phyloP scores from a whole-genome alignment of 2,329 filamentous ascomycete genomes.

The Alternaria atra region DNA sequence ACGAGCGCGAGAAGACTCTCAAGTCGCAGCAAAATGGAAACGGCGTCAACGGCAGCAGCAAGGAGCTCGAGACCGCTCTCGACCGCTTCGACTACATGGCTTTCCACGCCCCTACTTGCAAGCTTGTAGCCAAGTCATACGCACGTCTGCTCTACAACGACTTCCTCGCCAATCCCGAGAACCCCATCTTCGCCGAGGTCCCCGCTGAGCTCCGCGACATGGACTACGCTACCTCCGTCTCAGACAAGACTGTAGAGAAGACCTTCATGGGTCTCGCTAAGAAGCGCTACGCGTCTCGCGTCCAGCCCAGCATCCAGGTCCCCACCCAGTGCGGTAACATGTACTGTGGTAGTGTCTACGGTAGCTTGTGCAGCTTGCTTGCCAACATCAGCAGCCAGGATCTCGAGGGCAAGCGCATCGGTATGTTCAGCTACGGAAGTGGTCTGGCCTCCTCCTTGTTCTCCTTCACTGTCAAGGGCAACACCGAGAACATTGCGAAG shows the following conservation, averaged over 20 bases:
- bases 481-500: slow-evolving; percentile 56
- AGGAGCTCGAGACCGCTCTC: slow-evolving; percentile 56
- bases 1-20: slow-evolving; percentile 58
- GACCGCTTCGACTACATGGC: slow-evolving; percentile 65
- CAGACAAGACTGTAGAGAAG: slow-evolving; percentile 64
- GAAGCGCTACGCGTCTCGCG: slow-evolving; percentile 61
- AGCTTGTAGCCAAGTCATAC: slow-evolving; percentile 64
- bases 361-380: slow-evolving; percentile 59
- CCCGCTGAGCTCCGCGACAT: slow-evolving; percentile 59
- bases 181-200: slow-evolving; percentile 60
- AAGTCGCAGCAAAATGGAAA: slow-evolving; percentile 56
- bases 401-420: slow-evolving; percentile 61
- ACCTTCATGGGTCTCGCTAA: slow-evolving; percentile 61
- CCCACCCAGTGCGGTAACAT: slow-evolving; percentile 65
- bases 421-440: slow-evolving; percentile 63
- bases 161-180: slow-evolving; percentile 57
- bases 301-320: slow-evolving; percentile 60
- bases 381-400: slow-evolving; percentile 56
- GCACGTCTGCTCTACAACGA: slow-evolving; percentile 63
- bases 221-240: slow-evolving; percentile 58
- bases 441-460: slow-evolving; percentile 62
- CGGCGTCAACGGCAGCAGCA: slow-evolving; percentile 45
- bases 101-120: slow-evolving; percentile 65
- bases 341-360: slow-evolving; percentile 64
- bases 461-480: slow-evolving; percentile 59